A percentile compares a stretch with the other conserved stretches of the same genome.
These are phyloP conservation scores for Cephalotrichum gorgonifer DNA, from an alignment of 2,329 filamentous ascomycete genomes.

Conservation along the genomic window DNA sequence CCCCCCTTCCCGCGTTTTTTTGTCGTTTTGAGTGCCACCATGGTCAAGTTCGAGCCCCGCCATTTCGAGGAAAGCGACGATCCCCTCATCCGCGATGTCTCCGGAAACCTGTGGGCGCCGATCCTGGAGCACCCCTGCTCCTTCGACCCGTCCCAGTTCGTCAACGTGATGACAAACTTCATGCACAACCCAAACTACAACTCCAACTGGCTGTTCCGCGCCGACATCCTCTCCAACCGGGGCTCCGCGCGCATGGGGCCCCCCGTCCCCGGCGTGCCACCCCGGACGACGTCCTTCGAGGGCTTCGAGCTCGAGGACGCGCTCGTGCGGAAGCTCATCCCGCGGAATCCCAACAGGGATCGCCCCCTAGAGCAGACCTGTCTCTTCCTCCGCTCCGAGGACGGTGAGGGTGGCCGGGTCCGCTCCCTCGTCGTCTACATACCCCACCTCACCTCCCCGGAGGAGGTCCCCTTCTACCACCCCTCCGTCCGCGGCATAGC, in stretches of 20 bases:
- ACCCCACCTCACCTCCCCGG: slow-evolving; percentile 54
- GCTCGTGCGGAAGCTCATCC: slow-evolving; percentile 68
- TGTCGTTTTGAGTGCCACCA: too few species aligned
- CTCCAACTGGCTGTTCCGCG: slow-evolving; percentile 66
- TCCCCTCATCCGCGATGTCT: slow-evolving; percentile 19
- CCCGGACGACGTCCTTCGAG: slow-evolving; percentile 30
- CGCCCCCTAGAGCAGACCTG: slow-evolving; percentile 72
- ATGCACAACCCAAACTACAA: slow-evolving; percentile 74
- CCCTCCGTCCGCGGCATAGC: slow-evolving; percentile 65
- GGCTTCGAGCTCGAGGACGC: slow-evolving; percentile 19
- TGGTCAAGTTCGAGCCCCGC: not conserved
- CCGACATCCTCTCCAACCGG: slow-evolving; percentile 51
- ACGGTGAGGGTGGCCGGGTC: slow-evolving; percentile 14
- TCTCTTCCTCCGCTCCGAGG: slow-evolving; percentile 37
- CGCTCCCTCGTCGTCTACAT: slow-evolving; percentile 56
- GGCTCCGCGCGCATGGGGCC: slow-evolving; percentile 14
- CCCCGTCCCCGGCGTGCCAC: slow-evolving; percentile 9
- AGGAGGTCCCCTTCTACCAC: slow-evolving; percentile 78
- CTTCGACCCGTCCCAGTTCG: slow-evolving; percentile 55
- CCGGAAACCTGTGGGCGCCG: slow-evolving; percentile 37
- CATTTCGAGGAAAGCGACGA: not conserved
- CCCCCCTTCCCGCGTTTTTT: too few species aligned
- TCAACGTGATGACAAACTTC: slow-evolving; percentile 60
- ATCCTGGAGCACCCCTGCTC: slow-evolving; percentile 46
- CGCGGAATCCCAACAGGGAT: slow-evolving; percentile 71